These are phyloP conservation scores for Populus tremula DNA, from an alignment of 345 rosid genomes.

Conservation along the genomic window DNA sequence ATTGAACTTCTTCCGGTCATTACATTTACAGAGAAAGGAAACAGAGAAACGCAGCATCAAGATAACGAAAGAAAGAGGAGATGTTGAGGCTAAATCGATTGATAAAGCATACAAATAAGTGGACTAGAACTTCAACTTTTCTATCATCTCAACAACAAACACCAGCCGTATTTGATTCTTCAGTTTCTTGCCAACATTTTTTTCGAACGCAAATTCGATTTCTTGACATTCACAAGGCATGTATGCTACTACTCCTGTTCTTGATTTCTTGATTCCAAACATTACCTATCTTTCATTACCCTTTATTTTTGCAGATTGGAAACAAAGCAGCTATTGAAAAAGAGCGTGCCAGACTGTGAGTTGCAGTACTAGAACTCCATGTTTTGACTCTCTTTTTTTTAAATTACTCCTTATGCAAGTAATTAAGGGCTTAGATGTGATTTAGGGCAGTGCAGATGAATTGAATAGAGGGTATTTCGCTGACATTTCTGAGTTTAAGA, in stretches of 20 bases:
- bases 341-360: conserved; percentile 90
- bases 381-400: neutral
- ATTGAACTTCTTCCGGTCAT: too few relatives aligned
- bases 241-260: neutral
- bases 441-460: conserved; percentile 95
- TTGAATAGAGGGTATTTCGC: conserved; percentile 88
- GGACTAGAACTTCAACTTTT: neutral
- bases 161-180: neutral
- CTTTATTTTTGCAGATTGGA: conserved; percentile 43
- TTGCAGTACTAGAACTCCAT: neutral
- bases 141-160: neutral
- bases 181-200: conserved; percentile 36
- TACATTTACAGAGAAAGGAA: neutral
- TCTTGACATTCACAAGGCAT: conserved; percentile 69
- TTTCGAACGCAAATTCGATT: conserved; percentile 58
- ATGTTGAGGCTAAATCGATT: conserved; percentile 18
- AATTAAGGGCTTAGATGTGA: conserved; percentile 22
- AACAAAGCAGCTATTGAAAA: conserved; percentile 70
- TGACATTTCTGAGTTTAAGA: conserved; percentile 60
- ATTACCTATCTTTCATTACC: neutral
- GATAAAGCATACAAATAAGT: neutral
- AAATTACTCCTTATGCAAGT: neutral
- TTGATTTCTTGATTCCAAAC: neutral
- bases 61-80: neutral
- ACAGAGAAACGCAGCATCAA: neutral